A percentile compares a stretch with the other conserved stretches of the same genome.
These are phyloP conservation scores for Clarkia xantiana DNA, from an alignment of 345 rosid species.

Conservation along the genomic window DNA sequence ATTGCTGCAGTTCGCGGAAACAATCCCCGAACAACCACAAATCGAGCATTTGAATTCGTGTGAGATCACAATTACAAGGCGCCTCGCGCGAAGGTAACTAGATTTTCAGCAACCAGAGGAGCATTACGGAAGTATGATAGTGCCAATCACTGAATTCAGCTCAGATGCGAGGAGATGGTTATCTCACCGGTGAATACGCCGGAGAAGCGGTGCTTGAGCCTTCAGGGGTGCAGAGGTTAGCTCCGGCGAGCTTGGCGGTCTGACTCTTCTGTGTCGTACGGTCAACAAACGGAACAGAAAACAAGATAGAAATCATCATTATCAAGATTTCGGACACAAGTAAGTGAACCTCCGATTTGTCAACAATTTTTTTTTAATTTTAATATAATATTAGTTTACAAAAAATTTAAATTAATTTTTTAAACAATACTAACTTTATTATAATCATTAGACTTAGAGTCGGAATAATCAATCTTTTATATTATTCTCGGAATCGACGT, in stretches of 20 bases:
- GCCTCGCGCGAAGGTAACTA: background rate
- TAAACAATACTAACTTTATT: too few species aligned
- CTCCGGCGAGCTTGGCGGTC: conserved; percentile 2
- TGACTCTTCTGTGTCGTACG: background rate
- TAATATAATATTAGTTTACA: too few species aligned
- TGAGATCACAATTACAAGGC: background rate
- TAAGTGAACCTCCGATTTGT: too few species aligned
- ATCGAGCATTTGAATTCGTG: background rate
- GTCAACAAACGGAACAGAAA: background rate
- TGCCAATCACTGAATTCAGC: background rate
- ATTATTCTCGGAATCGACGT: too few species aligned
- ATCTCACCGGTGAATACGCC: conserved; percentile 2
- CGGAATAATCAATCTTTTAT: too few species aligned
- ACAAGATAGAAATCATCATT: too few species aligned
- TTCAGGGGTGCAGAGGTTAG: background rate
- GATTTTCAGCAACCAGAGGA: background rate
- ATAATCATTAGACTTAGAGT: too few species aligned
- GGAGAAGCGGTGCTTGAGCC: background rate
- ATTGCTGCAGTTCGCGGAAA: background rate
- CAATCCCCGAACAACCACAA: background rate
- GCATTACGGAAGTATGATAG: background rate
- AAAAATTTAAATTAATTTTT: too few species aligned
- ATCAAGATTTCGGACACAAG: too few species aligned
- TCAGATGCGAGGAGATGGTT: background rate
- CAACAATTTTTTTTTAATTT: too few species aligned